These are phyloP conservation scores for Penicillium fuscoglaucum DNA, from an alignment of 2,329 filamentous ascomycete species.

Conservation along the genomic window DNA sequence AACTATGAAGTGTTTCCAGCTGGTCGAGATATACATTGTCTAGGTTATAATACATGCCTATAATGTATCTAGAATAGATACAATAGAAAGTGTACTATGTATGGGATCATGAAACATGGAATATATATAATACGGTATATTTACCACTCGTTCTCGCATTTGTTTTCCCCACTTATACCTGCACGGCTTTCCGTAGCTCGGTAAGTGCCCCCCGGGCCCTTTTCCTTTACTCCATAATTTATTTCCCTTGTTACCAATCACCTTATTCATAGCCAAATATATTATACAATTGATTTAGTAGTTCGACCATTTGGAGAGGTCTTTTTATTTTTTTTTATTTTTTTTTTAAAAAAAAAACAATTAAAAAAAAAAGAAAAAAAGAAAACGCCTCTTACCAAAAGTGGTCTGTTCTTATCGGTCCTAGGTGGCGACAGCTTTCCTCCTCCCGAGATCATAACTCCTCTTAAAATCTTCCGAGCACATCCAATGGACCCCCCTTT, in stretches of 20 bases:
- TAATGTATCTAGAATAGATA: too few species aligned
- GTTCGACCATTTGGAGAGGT: neutral
- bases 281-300: neutral
- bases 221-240: conserved; percentile 23
- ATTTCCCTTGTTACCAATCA: conserved; percentile 22
- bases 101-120: neutral
- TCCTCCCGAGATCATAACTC: neutral
- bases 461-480: conserved; percentile 16
- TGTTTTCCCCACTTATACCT: conserved; percentile 18
- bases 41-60: neutral
- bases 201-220: conserved; percentile 3
- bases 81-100: neutral
- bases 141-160: neutral
- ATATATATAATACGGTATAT: neutral
- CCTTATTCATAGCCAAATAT: neutral
- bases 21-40: too few species aligned
- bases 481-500: conserved; percentile 3
- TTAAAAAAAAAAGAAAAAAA: conserved; percentile 8
- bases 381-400: neutral
- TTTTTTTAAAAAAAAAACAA: neutral
- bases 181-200: conserved; percentile 4
- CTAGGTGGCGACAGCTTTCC: conserved; percentile 18
- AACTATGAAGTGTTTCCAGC: too few species aligned
- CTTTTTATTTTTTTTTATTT: too few species aligned
- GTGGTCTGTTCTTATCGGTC: conserved; percentile 20